These are phyloP conservation scores for Plicaturopsis crispa DNA, from an alignment of 768 basidiomycete genomes.

Conservation along the genomic window DNA sequence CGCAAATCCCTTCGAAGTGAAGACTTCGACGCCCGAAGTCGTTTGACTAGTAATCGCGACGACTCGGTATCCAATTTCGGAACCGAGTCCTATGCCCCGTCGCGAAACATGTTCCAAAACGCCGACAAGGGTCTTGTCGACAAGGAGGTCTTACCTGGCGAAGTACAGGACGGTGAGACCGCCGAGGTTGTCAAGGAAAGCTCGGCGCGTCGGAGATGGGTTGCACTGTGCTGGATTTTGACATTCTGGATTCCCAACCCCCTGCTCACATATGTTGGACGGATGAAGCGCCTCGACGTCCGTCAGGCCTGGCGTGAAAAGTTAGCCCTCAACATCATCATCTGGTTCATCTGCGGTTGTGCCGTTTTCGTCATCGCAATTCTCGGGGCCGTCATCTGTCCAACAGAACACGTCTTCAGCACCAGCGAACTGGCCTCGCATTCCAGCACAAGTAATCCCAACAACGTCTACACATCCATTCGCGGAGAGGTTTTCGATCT, in stretches of 20 bases:
- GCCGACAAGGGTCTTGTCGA: slow-evolving; percentile 64
- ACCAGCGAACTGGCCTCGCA: slow-evolving; percentile 67
- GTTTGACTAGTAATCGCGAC: slow-evolving; percentile 70
- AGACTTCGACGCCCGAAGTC: slow-evolving; percentile 74
- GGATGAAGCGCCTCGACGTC: slow-evolving; percentile 93
- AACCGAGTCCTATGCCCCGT: slow-evolving; percentile 90
- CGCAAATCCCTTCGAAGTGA: slow-evolving; percentile 66
- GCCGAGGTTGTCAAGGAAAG: slow-evolving; percentile 82
- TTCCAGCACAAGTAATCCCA: slow-evolving; percentile 51
- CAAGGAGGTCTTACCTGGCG: slow-evolving; percentile 80
- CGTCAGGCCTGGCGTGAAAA: slow-evolving; percentile 98
- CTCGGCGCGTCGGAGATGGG: slow-evolving; percentile 80
- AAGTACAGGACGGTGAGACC: slow-evolving; percentile 83
- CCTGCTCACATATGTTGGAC: slow-evolving; percentile 61
- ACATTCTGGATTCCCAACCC: slow-evolving; percentile 89
- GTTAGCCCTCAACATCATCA: slow-evolving; percentile 87
- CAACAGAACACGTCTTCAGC: slow-evolving; percentile 88
- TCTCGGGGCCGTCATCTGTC: slow-evolving; percentile 85
- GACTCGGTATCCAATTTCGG: slow-evolving; percentile 79
- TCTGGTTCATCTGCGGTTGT: slow-evolving; percentile 89
- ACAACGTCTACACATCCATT: slow-evolving; percentile 74
- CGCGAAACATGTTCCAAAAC: slow-evolving; percentile 91
- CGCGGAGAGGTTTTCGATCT: slow-evolving; percentile 96
- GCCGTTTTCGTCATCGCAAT: slow-evolving; percentile 91
- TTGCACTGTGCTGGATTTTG: slow-evolving; percentile 76